These are phyloP conservation scores for Blastobotrys elegans DNA, from an alignment of 1,139 yeast species.

Conservation along the genomic window DNA sequence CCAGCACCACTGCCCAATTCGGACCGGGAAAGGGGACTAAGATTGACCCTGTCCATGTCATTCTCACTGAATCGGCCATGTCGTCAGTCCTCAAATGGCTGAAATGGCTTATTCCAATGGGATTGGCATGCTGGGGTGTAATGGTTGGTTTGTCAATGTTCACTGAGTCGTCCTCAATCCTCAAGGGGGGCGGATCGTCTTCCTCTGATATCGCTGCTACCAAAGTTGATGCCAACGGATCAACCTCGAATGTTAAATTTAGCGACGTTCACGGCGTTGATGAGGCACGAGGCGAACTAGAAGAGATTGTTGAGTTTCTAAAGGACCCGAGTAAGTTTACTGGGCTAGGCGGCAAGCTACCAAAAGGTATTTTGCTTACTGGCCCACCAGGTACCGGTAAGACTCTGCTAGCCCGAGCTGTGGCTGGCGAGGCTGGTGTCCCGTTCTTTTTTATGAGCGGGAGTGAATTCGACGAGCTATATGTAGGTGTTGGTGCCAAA, in stretches of 20 bases:
- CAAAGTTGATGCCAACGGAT: slow-evolving; percentile 46
- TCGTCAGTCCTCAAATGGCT: slow-evolving; percentile 80
- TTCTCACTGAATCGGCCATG: slow-evolving; percentile 78
- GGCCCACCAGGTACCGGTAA: slow-evolving; percentile 99
- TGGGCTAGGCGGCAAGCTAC: slow-evolving; percentile 93
- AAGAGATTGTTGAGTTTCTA: slow-evolving; percentile 93
- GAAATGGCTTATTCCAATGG: slow-evolving; percentile 83
- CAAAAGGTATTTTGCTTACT: slow-evolving; percentile 92
- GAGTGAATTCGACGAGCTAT: slow-evolving; percentile 94
- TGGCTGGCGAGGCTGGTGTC: slow-evolving; percentile 99
- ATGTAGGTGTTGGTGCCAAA: slow-evolving; percentile 99
- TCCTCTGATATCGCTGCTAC: slow-evolving; percentile 50
- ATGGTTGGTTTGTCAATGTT: slow-evolving; percentile 57
- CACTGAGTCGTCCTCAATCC: slow-evolving; percentile 77
- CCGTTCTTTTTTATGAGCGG: slow-evolving; percentile 99
- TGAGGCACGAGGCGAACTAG: slow-evolving; percentile 95
- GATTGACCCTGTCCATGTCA: slow-evolving; percentile 82
- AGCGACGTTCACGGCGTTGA: slow-evolving; percentile 96
- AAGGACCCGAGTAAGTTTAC: slow-evolving; percentile 96
- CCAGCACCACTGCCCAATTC: too few relatives aligned
- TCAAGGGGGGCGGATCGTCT: slow-evolving; percentile 72
- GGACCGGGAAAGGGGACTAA: slow-evolving; percentile 30
- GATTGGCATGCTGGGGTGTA: slow-evolving; percentile 60
- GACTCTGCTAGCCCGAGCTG: slow-evolving; percentile 93
- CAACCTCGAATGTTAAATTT: slow-evolving; percentile 83